Percentiles rank a stretch among this genome's conserved stretches.
Conservation (phyloP, 208 protist genomes). For the Trypanosoma conorhini region DNA sequence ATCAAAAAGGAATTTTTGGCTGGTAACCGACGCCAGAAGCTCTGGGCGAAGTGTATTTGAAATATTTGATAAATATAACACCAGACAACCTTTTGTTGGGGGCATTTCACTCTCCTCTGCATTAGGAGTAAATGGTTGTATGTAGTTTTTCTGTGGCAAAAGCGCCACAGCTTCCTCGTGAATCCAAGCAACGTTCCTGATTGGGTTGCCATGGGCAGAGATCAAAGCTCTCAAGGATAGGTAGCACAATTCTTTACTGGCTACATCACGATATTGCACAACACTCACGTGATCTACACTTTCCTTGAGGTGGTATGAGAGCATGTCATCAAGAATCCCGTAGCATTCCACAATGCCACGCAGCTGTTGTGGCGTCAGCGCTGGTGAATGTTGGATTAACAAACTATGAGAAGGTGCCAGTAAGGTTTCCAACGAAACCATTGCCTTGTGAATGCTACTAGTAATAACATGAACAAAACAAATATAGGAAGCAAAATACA, state of each 20-base stretch:
- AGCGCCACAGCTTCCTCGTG: slow-evolving; percentile 38
- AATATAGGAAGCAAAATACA: background rate
- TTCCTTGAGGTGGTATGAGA: slow-evolving; percentile 13
- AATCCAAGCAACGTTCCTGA: slow-evolving; percentile 63
- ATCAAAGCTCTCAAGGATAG: slow-evolving; percentile 10
- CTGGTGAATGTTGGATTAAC: slow-evolving; percentile 12
- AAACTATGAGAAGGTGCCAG: slow-evolving; percentile 23
- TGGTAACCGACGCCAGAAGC: slow-evolving; percentile 5
- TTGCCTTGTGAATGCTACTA: background rate
- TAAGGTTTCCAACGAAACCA: slow-evolving; percentile 7
- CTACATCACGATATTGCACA: slow-evolving; percentile 18
- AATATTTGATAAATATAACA: slow-evolving; percentile 18
- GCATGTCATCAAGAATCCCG: slow-evolving; percentile 14
- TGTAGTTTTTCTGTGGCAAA: slow-evolving; percentile 51
- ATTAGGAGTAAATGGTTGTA: slow-evolving; percentile 15
- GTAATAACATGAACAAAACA: no score
- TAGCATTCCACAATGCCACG: slow-evolving; percentile 15
- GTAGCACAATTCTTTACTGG: slow-evolving; percentile 14
- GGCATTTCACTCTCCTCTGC: background rate
- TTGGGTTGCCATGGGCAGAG: background rate
- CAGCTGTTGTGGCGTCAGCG: slow-evolving; percentile 11
- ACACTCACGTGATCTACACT: slow-evolving; percentile 12
- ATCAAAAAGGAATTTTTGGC: slow-evolving; percentile 9
- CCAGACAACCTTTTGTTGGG: background rate
- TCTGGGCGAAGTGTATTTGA: background rate